Conservation (phyloP, 352 stramenopile species). For the Pythium aristosporum region DNA sequence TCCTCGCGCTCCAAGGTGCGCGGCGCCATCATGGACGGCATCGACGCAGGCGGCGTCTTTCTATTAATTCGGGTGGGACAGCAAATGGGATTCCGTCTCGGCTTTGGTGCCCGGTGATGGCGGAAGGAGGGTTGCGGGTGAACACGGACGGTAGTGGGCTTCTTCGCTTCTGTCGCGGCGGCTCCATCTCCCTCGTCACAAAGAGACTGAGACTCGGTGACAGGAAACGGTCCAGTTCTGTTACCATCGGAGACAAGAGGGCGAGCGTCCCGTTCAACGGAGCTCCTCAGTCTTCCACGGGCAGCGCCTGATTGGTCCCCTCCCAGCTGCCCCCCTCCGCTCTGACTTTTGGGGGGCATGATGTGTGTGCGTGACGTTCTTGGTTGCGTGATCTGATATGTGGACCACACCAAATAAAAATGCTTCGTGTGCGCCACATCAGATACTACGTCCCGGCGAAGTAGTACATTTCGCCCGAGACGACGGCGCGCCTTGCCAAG, state of each 20-base stretch:
- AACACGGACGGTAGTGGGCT: not conserved
- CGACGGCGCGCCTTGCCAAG: not conserved
- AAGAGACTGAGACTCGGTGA: not conserved
- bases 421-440: not conserved
- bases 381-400: not conserved
- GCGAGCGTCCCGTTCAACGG: not conserved
- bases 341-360: not conserved
- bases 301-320: slow-evolving; percentile 10
- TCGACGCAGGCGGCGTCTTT: not conserved
- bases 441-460: not conserved
- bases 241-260: not conserved
- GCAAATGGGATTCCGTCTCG: not conserved
- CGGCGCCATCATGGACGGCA: not conserved
- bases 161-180: too few species aligned
- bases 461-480: not conserved
- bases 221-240: too few species aligned
- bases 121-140: slow-evolving; percentile 15
- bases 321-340: not conserved
- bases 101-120: slow-evolving; percentile 1
- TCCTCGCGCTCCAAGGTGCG: not conserved
- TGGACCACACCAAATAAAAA: slow-evolving; percentile 3
- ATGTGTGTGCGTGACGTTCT: slow-evolving; percentile 3
- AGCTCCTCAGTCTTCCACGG: not conserved
- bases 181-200: slow-evolving; percentile 15
- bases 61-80: not conserved